phyloP scores from a whole-genome alignment of 2,329 filamentous ascomycete species.

The Colletotrichum musicola region DNA sequence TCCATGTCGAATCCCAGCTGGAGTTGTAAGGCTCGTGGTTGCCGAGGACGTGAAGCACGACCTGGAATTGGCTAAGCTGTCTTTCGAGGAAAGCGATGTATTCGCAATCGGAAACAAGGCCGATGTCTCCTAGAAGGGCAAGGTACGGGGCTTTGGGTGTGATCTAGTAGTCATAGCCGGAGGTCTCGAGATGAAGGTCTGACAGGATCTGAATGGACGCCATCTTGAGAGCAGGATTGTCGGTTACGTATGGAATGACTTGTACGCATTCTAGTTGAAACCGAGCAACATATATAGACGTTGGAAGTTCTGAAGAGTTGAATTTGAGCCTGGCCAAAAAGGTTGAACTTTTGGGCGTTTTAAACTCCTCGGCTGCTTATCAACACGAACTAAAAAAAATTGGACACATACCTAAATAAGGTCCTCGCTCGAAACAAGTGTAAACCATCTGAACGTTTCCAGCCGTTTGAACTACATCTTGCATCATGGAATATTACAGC shows the following conservation, averaged over 20 bases:
- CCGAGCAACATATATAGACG: no score
- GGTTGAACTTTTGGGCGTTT: no score
- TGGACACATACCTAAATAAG: no score
- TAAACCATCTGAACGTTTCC: no score
- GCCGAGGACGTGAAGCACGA: conserved; percentile 65
- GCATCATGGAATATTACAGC: background rate
- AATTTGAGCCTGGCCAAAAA: no score
- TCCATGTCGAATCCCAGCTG: conserved; percentile 48
- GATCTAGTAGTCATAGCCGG: conserved; percentile 66
- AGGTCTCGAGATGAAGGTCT: conserved; percentile 68
- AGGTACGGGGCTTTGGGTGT: conserved; percentile 61
- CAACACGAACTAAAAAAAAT: no score
- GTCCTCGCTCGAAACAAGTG: no score
- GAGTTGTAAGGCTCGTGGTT: conserved; percentile 69
- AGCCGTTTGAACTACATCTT: background rate
- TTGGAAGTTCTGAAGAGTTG: no score
- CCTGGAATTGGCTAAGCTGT: conserved; percentile 61
- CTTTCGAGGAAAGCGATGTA: conserved; percentile 59
- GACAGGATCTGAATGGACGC: conserved; percentile 62
- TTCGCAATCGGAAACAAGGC: conserved; percentile 55
- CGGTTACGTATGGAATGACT: background rate
- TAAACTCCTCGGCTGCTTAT: no score
- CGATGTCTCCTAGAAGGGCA: conserved; percentile 69
- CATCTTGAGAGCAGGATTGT: background rate
- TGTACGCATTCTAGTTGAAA: no score